These are phyloP conservation scores for Plectosphaerella sp. DNA, from an alignment of 2,329 filamentous ascomycete genomes.

Conservation along the genomic window DNA sequence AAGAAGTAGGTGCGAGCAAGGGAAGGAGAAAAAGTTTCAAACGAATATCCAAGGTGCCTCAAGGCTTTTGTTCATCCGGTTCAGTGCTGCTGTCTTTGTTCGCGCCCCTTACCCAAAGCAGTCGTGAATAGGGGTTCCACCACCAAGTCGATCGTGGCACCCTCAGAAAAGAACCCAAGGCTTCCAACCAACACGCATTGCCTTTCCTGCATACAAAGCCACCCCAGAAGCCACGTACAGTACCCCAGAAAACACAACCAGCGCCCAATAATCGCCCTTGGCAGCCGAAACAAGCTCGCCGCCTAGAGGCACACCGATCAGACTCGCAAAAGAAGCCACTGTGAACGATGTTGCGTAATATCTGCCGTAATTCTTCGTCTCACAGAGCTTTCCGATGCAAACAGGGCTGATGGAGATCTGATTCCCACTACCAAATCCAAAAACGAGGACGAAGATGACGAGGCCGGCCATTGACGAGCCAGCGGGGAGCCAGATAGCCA, in stretches of 20 bases:
- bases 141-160: too few species aligned
- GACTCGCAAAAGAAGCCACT: conserved; percentile 55
- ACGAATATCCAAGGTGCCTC: too few species aligned
- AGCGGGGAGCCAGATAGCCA: conserved; percentile 47
- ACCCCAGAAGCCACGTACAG: conserved; percentile 53
- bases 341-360: conserved; percentile 67
- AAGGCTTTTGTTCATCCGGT: too few species aligned
- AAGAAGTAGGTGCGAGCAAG: too few species aligned
- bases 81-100: too few species aligned
- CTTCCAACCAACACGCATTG: conserved; percentile 17
- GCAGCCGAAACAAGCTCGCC: background rate
- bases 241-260: conserved; percentile 26
- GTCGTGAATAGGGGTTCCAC: too few species aligned
- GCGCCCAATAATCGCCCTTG: background rate
- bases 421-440: conserved; percentile 63
- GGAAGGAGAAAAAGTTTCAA: too few species aligned
- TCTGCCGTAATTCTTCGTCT: conserved; percentile 60
- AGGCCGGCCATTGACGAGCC: conserved; percentile 32
- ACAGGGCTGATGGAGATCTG: conserved; percentile 66
- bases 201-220: conserved; percentile 54
- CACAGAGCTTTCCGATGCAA: conserved; percentile 64
- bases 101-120: too few species aligned
- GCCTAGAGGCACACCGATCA: conserved; percentile 2
- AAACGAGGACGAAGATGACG: conserved; percentile 55
- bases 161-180: conserved; percentile 7